phyloP scores from a whole-genome alignment of 2,329 filamentous ascomycete species.

The Acrocalymma vagum region DNA sequence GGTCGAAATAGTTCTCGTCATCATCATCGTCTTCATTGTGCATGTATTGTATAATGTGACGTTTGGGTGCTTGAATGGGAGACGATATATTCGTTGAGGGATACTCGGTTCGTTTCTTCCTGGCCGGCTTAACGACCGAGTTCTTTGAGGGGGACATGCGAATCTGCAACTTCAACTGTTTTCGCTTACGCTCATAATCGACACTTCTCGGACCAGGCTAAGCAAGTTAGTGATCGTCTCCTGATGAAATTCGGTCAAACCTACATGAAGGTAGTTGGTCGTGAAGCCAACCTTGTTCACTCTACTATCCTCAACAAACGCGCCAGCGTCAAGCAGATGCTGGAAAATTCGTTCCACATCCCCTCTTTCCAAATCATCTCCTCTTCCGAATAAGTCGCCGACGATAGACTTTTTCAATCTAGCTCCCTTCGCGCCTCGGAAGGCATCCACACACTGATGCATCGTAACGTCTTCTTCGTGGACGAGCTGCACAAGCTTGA shows the following conservation, averaged over 20 bases:
- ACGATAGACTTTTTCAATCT: slow-evolving; percentile 63
- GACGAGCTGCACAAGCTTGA: slow-evolving; percentile 71
- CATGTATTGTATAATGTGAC: slow-evolving; percentile 37
- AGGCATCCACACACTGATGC: slow-evolving; percentile 82
- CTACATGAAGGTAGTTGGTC: slow-evolving; percentile 75
- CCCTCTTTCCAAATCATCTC: slow-evolving; percentile 73
- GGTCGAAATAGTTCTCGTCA: slow-evolving; percentile 35
- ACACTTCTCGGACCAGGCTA: slow-evolving; percentile 54
- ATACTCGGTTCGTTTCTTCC: slow-evolving; percentile 53
- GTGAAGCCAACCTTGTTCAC: slow-evolving; percentile 73
- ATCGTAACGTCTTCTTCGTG: slow-evolving; percentile 67
- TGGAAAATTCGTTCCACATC: slow-evolving; percentile 88
- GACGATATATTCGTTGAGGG: slow-evolving; percentile 76
- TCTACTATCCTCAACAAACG: slow-evolving; percentile 74
- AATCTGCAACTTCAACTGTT: slow-evolving; percentile 61
- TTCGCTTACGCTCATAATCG: slow-evolving; percentile 51
- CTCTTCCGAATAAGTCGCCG: slow-evolving; percentile 70
- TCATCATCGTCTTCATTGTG: slow-evolving; percentile 36
- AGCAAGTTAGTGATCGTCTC: no score
- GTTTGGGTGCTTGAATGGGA: slow-evolving; percentile 60
- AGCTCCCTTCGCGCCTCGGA: slow-evolving; percentile 74
- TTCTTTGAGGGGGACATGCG: slow-evolving; percentile 56
- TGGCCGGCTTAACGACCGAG: slow-evolving; percentile 26
- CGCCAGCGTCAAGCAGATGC: slow-evolving; percentile 75
- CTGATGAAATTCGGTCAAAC: slow-evolving; percentile 31